Percentiles rank a stretch among this genome's conserved stretches.
phyloP scores from a whole-genome alignment of 2,329 filamentous ascomycete species.

The Talaromyces albobiverticillius region DNA sequence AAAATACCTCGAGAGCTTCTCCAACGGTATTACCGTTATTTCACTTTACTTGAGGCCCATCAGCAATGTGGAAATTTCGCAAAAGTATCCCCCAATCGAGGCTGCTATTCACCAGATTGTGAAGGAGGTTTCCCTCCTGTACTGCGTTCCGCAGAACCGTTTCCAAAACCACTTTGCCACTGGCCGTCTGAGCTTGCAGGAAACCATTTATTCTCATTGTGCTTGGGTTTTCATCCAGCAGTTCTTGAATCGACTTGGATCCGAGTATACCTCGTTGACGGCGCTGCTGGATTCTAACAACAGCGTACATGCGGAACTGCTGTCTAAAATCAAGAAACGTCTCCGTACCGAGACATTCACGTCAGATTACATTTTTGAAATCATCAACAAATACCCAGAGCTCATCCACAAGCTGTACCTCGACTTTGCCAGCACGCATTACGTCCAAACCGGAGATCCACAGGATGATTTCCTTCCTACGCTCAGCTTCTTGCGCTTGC shows the following conservation, averaged over 20 bases:
- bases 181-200: constrained; percentile 85
- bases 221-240: constrained; percentile 98
- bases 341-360: constrained; percentile 96
- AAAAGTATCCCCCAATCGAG: constrained; percentile 74
- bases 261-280: constrained; percentile 84
- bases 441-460: constrained; percentile 61
- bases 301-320: constrained; percentile 77
- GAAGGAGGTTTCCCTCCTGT: constrained; percentile 94
- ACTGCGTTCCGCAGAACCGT: constrained; percentile 97
- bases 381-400: constrained; percentile 85
- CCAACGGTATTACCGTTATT: constrained; percentile 96
- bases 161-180: constrained; percentile 86
- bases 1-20: constrained; percentile 98
- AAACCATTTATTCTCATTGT: constrained; percentile 95
- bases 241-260: constrained; percentile 90
- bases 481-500: constrained; percentile 63
- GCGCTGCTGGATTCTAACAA: constrained; percentile 78
- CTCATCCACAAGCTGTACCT: constrained; percentile 86
- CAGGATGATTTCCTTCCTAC: constrained; percentile 69
- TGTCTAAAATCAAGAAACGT: constrained; percentile 92
- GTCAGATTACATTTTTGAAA: constrained; percentile 95
- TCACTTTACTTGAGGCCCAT: constrained; percentile 87
- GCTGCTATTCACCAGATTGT: constrained; percentile 98
- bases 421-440: constrained; percentile 85
- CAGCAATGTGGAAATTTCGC: constrained; percentile 53